Conservation (phyloP, 306 rosid genomes). For the Abrus precatorius region DNA sequence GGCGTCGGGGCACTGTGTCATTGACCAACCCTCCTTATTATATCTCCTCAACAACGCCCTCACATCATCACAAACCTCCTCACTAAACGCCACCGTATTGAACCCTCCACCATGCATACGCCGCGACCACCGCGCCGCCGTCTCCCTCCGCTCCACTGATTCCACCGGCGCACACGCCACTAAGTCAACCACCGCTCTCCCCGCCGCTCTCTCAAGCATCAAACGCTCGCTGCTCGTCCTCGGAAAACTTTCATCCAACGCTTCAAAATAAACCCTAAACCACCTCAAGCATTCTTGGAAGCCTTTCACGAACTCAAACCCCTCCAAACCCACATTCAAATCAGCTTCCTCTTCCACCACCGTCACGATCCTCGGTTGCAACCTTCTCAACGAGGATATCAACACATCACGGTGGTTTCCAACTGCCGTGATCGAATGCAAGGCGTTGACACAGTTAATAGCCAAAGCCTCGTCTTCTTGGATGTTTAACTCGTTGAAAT, state of each 20-base stretch:
- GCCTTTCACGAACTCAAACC: constrained; percentile 77
- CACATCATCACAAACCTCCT: constrained; percentile 91
- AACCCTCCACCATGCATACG: constrained; percentile 78
- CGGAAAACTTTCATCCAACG: constrained; percentile 82
- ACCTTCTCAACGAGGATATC: constrained; percentile 56
- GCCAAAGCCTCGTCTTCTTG: constrained; percentile 85
- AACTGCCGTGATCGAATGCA: constrained; percentile 65
- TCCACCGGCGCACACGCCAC: constrained; percentile 68
- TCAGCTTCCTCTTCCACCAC: constrained; percentile 95
- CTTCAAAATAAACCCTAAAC: constrained; percentile 96
- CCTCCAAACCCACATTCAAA: constrained; percentile 74
- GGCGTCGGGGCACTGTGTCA: constrained; percentile 71
- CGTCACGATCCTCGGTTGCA: constrained; percentile 78
- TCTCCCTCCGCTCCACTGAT: constrained; percentile 79
- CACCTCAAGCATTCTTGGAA: constrained; percentile 85
- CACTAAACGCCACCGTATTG: constrained; percentile 70
- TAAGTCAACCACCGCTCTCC: constrained; percentile 82
- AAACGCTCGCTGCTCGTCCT: constrained; percentile 76
- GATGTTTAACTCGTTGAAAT: constrained; percentile 58
- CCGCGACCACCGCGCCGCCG: constrained; percentile 73
- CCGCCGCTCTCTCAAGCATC: constrained; percentile 82
- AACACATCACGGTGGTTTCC: constrained; percentile 66
- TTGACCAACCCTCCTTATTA: constrained; percentile 88
- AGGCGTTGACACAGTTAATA: constrained; percentile 70
- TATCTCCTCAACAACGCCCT: constrained; percentile 86